A percentile compares a stretch with the other conserved stretches of the same genome.
These are phyloP conservation scores for Mycena polygramma DNA, from an alignment of 768 basidiomycete species.

Conservation along the genomic window DNA sequence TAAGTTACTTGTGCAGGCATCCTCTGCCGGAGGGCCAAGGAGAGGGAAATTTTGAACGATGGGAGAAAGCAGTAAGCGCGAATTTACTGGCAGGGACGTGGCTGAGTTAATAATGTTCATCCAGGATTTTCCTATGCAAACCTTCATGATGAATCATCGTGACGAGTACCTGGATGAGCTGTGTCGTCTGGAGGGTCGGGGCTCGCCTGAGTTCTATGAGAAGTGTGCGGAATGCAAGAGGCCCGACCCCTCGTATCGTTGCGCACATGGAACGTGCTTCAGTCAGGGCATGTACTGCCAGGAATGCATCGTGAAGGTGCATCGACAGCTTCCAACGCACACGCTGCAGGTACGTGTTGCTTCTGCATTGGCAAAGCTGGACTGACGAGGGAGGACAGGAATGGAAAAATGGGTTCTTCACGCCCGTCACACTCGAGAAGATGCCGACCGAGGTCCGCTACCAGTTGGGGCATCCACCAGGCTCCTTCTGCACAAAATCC, in stretches of 20 bases:
- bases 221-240: not conserved
- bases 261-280: not conserved
- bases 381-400: no score
- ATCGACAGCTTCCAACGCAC: not conserved
- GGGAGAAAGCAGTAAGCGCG: constrained; percentile 9
- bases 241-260: not conserved
- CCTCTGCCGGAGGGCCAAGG: not conserved
- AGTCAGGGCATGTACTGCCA: constrained; percentile 1
- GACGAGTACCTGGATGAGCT: constrained; percentile 2
- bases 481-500: not conserved
- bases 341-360: not conserved
- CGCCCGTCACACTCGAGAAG: not conserved
- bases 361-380: no score
- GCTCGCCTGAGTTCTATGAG: not conserved
- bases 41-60: not conserved
- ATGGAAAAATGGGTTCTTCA: not conserved
- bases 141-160: not conserved
- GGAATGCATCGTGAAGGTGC: not conserved
- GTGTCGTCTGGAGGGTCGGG: not conserved
- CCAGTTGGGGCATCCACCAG: constrained; percentile 10
- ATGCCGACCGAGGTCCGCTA: not conserved
- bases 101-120: no score
- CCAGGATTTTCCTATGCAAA: constrained; percentile 3
- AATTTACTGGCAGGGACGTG: no score
- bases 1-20: no score